Conservation (phyloP, 164 flowering plant species). For the Sedum album region DNA sequence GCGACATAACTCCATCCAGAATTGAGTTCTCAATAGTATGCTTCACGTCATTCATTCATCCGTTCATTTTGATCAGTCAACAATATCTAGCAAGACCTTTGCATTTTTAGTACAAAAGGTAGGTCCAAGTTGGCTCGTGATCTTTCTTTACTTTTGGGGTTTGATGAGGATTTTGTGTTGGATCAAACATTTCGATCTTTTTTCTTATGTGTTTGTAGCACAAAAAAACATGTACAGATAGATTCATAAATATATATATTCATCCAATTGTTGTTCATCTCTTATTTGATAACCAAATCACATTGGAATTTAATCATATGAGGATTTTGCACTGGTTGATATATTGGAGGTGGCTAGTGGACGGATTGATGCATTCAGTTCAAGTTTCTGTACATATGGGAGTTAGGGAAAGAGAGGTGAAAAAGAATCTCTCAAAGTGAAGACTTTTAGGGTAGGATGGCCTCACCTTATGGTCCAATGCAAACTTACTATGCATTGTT, state of each 20-base stretch:
- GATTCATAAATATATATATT: not conserved
- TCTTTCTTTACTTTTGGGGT: not conserved
- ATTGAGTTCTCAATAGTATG: constrained; percentile 6
- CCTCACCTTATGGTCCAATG: not conserved
- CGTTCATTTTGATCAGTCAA: not conserved
- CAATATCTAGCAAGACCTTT: not conserved
- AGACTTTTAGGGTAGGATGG: too few species aligned
- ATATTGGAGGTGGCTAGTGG: too few species aligned
- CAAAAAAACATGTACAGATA: not conserved
- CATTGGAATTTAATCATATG: not conserved
- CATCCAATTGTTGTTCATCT: not conserved
- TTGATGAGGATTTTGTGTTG: not conserved
- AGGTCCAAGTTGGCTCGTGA: not conserved
- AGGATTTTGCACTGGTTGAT: too few species aligned
- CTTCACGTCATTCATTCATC: not conserved
- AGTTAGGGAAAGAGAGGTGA: too few species aligned
- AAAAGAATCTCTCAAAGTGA: too few species aligned
- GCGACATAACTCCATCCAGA: constrained; percentile 23
- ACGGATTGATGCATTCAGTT: too few species aligned
- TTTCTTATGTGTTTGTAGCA: not conserved
- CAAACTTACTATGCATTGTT: not conserved
- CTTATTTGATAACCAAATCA: not conserved
- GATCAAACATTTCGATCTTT: not conserved
- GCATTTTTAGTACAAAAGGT: not conserved
- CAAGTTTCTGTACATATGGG: too few species aligned